Evolutionary conservation across 1,139 yeast species (phyloP).

Genomic region (Hyphopichia khmerensis): DNA sequence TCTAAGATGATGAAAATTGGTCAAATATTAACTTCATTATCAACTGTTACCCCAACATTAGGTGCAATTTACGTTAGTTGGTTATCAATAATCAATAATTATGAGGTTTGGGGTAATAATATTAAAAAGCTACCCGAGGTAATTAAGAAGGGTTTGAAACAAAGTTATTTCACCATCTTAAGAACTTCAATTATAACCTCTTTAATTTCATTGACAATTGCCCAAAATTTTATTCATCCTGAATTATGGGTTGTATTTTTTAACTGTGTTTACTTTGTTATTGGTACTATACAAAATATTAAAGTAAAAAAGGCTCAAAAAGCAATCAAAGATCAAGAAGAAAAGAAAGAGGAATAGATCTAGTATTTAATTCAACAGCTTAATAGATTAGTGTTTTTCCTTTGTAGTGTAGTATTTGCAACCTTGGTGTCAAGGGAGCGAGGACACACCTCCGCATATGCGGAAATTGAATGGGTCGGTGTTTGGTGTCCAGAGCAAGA

Average conservation of each 20-base stretch:
- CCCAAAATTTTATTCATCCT: slow-evolving; percentile 73
- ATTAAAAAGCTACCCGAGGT: slow-evolving; percentile 7
- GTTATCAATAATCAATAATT: slow-evolving; percentile 47
- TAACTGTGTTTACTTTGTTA: slow-evolving; percentile 66
- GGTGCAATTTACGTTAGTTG: slow-evolving; percentile 58
- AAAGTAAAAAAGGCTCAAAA: slow-evolving; percentile 50
- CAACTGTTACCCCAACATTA: slow-evolving; percentile 63
- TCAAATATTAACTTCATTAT: slow-evolving; percentile 61
- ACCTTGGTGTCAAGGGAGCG: too few species aligned
- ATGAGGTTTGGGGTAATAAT: slow-evolving; percentile 7
- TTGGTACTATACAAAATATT: slow-evolving; percentile 79
- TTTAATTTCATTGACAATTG: slow-evolving; percentile 60
- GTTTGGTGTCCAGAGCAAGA: too few species aligned
- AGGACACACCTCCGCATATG: too few species aligned
- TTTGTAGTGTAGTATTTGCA: too few species aligned
- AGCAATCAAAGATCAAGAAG: slow-evolving; percentile 7
- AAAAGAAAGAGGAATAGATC: not conserved
- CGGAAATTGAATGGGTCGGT: too few species aligned
- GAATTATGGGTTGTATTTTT: slow-evolving; percentile 86
- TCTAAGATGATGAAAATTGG: slow-evolving; percentile 40
- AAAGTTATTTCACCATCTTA: slow-evolving; percentile 56
- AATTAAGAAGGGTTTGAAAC: slow-evolving; percentile 40
- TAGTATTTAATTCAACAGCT: too few species aligned
- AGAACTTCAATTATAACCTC: slow-evolving; percentile 66
- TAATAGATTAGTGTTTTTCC: too few species aligned